A percentile compares a stretch with the other conserved stretches of the same genome.
Conservation (phyloP, 2,329 filamentous ascomycete species). For the Karstenula rhodostoma region DNA sequence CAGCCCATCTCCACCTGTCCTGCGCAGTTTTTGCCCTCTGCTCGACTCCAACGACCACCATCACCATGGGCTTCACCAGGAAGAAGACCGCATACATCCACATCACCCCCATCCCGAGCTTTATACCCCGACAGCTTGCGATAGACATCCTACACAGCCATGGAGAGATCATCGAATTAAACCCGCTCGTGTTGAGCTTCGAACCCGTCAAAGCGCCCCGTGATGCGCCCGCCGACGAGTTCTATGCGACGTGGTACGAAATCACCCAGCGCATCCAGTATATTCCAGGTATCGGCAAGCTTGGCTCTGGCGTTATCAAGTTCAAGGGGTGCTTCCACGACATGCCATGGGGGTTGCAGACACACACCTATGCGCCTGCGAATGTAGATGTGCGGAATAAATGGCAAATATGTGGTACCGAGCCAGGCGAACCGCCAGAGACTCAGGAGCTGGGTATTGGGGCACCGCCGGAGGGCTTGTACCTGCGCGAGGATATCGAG, state of each 20-base stretch:
- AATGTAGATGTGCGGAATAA: constrained; percentile 72
- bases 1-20: constrained; percentile 9
- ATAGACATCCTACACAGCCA: constrained; percentile 77
- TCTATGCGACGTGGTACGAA: constrained; percentile 78
- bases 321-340: constrained; percentile 78
- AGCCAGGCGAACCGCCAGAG: constrained; percentile 71
- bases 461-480: constrained; percentile 70
- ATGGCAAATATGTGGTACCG: constrained; percentile 73
- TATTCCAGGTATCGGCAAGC: constrained; percentile 70
- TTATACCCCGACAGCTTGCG: constrained; percentile 75
- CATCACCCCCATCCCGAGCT: constrained; percentile 73
- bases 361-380: constrained; percentile 74
- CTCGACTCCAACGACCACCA: constrained; percentile 11
- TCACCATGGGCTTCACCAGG: constrained; percentile 45
- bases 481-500: constrained; percentile 74
- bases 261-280: constrained; percentile 74
- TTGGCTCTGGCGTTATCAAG: constrained; percentile 70
- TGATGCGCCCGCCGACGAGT: constrained; percentile 73
- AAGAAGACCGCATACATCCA: constrained; percentile 73
- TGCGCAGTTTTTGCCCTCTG: constrained; percentile 3
- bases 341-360: constrained; percentile 75
- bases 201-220: constrained; percentile 72
- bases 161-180: constrained; percentile 74
- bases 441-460: constrained; percentile 70
- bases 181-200: constrained; percentile 71